Evolutionary conservation across 176 grass and related monocot genomes (phyloP), one percentile per base, ranked within the genome.

Genomic region (Triticum monococcum): DNA sequence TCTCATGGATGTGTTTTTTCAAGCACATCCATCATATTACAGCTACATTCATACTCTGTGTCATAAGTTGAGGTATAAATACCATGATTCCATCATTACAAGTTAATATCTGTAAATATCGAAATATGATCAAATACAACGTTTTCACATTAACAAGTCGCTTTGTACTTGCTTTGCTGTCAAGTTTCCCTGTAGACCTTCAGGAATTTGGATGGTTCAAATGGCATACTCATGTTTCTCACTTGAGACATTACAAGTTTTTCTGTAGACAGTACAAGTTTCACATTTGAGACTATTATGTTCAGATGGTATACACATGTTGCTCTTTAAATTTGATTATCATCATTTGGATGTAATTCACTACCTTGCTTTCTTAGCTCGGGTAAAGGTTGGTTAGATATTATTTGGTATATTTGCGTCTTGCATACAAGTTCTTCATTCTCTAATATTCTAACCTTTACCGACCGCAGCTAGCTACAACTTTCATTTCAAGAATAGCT

Each of bases 401-500:
- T 3, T 14, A 25, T 9, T 56, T 54, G 32, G 12, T 4, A 3
- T 26, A 43, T 57, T 33, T 76, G 45, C 50, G 64, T 10, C 37
- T 79, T 78, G 36, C 20, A 83, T 78, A 37, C 48, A 83, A 25
- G 26, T 70, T 45, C 33, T 25, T 68, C 9, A 12, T 54, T 87
- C 28, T 75, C 50, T 88, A 20, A 88, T 48, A 4, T 26, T 4
- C 23, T 20, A 60, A 20, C 7, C 43, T 68, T 83, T 56, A 35
- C n/a, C 18, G 33, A 28, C 28, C 3, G 37, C 64, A 84, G 74
- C 64, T 52, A 79, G 54, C 26, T 52, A 79, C 52, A 8, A 14
- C 6, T 88, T 84, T 16, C 12, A 64, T 20, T 38, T 79, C 54
- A 79, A 88, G 73, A 31, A 59, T 0, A 20, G 3, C 6, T 20